phyloP scores from a whole-genome alignment of 768 basidiomycete genomes.

The Gelatoporia subvermispora region DNA sequence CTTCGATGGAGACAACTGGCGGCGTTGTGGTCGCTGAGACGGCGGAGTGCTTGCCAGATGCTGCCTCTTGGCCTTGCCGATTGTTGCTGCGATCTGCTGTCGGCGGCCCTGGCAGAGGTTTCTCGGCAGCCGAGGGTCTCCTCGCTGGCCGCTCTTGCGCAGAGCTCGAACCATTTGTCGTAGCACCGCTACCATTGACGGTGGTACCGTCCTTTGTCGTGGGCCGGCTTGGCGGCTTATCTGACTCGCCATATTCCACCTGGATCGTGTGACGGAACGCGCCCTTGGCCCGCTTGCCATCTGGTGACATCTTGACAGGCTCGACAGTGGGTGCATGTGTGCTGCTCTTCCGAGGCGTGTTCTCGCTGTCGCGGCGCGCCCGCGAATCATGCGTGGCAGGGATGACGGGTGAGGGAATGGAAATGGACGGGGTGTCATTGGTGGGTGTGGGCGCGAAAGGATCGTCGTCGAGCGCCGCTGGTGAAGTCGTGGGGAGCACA shows the following conservation, averaged over 20 bases:
- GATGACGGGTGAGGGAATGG: constrained; percentile 2
- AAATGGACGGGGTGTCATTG: constrained; percentile 16
- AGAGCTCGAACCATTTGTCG: neutral
- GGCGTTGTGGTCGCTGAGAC: constrained; percentile 11
- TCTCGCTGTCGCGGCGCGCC: constrained; percentile 8
- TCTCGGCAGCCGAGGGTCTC: constrained; percentile 18
- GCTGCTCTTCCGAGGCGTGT: constrained; percentile 8
- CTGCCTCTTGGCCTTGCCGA: neutral
- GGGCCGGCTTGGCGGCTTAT: constrained; percentile 10
- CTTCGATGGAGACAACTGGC: constrained; percentile 28
- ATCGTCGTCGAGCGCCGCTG: constrained; percentile 53
- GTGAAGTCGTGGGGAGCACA: constrained; percentile 38
- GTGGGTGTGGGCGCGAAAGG: constrained; percentile 57
- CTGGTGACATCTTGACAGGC: constrained; percentile 34
- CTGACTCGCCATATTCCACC: constrained; percentile 83
- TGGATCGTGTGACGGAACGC: constrained; percentile 90
- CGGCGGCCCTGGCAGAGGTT: constrained; percentile 28
- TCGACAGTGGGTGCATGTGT: constrained; percentile 8
- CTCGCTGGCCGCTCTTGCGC: constrained; percentile 7
- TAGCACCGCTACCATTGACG: constrained; percentile 2
- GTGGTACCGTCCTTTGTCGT: constrained; percentile 6
- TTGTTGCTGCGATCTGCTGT: constrained; percentile 3
- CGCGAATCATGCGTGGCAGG: constrained; percentile 5
- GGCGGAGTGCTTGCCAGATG: neutral
- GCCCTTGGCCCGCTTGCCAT: constrained; percentile 44